phyloP scores from a whole-genome alignment of 768 basidiomycete genomes.

The Boletellus ananas region DNA sequence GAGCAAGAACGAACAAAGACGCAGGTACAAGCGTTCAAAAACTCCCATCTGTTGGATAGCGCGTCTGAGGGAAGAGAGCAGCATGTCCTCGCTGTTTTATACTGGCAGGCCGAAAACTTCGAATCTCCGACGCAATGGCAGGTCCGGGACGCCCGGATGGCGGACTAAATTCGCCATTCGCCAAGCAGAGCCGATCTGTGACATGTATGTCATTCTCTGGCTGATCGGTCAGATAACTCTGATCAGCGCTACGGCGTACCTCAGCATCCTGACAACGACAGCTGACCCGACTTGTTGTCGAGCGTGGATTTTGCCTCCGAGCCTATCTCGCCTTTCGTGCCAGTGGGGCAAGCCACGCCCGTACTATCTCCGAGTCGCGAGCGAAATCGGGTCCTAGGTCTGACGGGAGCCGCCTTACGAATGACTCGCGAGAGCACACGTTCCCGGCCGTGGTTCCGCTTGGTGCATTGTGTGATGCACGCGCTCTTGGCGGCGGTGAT shows the following conservation, averaged over 20 bases:
- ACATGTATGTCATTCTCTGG: neutral
- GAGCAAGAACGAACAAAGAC: conserved; percentile 20
- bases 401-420: too few species aligned
- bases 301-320: too few species aligned
- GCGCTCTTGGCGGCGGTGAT: too few species aligned
- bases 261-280: neutral
- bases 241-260: neutral
- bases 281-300: too few species aligned
- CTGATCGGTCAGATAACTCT: conserved; percentile 2
- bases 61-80: conserved; percentile 13
- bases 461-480: too few species aligned
- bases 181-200: conserved; percentile 2
- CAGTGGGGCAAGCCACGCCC: too few species aligned
- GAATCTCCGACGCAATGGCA: conserved; percentile 27
- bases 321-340: too few species aligned
- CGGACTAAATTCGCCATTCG: conserved; percentile 24
- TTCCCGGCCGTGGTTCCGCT: too few species aligned
- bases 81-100: conserved; percentile 15
- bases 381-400: too few species aligned
- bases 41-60: conserved; percentile 34
- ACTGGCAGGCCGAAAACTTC: conserved; percentile 8
- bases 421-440: too few species aligned
- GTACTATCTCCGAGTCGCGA: too few species aligned
- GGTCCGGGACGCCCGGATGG: conserved; percentile 16
- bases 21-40: conserved; percentile 28